These are phyloP conservation scores for Quercus agrifolia DNA, from an alignment of 306 rosid genomes.

Conservation along the genomic window DNA sequence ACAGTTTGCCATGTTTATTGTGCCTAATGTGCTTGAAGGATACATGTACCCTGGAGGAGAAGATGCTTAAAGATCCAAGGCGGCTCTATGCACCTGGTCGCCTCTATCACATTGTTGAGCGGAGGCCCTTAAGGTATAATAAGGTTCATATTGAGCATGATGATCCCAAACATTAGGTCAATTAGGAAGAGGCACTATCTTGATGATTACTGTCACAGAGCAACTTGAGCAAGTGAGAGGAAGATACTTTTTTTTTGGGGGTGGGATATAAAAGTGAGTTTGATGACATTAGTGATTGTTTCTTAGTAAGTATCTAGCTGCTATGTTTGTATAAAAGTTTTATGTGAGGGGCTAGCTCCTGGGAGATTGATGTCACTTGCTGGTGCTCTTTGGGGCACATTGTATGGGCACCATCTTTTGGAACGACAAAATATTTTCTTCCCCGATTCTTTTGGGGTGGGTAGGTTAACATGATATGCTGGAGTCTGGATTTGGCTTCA, in stretches of 20 bases:
- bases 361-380: not conserved
- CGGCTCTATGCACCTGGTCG: slow-evolving; percentile 96
- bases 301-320: not conserved
- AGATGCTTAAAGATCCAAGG: slow-evolving; percentile 85
- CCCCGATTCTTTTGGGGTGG: not conserved
- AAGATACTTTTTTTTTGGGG: too few relatives aligned
- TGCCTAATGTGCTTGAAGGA: slow-evolving; percentile 88
- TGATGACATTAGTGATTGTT: not conserved
- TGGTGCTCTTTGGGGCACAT: not conserved
- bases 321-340: not conserved
- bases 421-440: not conserved
- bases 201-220: not conserved
- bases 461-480: not conserved
- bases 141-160: slow-evolving; percentile 13
- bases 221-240: too few relatives aligned
- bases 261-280: too few relatives aligned
- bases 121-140: slow-evolving; percentile 85
- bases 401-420: not conserved
- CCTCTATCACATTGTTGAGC: slow-evolving; percentile 92
- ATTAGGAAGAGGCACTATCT: not conserved
- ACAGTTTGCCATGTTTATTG: slow-evolving; percentile 92
- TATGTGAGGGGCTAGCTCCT: not conserved
- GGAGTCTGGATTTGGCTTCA: not conserved
- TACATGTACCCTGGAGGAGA: slow-evolving; percentile 86
- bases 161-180: not conserved